These are phyloP conservation scores for Pyrenophora seminiperda DNA, from an alignment of 2,329 filamentous ascomycete genomes.

Conservation along the genomic window DNA sequence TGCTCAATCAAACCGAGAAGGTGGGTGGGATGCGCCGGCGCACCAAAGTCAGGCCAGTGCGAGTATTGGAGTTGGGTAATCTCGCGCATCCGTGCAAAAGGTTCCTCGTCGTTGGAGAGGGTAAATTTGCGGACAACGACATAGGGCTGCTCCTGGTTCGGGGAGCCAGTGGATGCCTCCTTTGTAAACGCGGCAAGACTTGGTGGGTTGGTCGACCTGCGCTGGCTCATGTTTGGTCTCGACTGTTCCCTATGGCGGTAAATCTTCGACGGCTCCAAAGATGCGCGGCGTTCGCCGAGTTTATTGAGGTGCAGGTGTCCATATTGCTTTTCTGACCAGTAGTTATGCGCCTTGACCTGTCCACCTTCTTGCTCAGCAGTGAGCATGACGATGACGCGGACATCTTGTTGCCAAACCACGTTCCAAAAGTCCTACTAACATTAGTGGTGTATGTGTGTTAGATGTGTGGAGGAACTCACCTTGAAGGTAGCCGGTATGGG, in stretches of 20 bases:
- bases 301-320: constrained; percentile 75
- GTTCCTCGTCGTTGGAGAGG: constrained; percentile 74
- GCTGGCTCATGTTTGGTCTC: constrained; percentile 43
- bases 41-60: constrained; percentile 96
- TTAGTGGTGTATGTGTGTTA: constrained; percentile 17
- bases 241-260: constrained; percentile 47
- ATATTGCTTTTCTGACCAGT: constrained; percentile 83
- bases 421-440: constrained; percentile 87
- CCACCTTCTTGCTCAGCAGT: constrained; percentile 93
- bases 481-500: constrained; percentile 91
- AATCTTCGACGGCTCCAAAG: constrained; percentile 68
- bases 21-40: constrained; percentile 85
- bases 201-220: constrained; percentile 43
- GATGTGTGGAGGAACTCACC: constrained; percentile 59
- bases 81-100: constrained; percentile 85
- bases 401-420: constrained; percentile 94
- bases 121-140: constrained; percentile 88
- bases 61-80: constrained; percentile 94
- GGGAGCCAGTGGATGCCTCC: constrained; percentile 29
- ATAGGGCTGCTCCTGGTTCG: constrained; percentile 66
- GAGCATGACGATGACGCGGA: constrained; percentile 93
- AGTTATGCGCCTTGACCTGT: constrained; percentile 92
- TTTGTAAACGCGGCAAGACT: constrained; percentile 37
- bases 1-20: constrained; percentile 89
- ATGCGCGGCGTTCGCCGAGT: constrained; percentile 81